These are phyloP conservation scores for Tulasnella calospora DNA, from an alignment of 768 basidiomycete genomes.

Conservation along the genomic window DNA sequence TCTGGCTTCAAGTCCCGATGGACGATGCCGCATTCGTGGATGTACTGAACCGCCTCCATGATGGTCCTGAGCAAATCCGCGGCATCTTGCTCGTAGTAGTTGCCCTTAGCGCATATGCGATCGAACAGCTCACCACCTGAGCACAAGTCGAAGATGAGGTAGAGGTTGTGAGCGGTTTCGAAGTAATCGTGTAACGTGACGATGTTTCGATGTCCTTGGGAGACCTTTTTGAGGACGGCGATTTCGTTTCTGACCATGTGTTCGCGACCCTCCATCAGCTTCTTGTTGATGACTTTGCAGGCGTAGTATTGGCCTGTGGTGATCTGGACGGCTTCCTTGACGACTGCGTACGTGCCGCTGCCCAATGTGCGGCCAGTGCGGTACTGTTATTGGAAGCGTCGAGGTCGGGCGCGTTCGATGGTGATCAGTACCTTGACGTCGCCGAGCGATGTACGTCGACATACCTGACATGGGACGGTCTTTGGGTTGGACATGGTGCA, in stretches of 20 bases:
- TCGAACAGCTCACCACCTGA: conserved; percentile 99
- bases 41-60: conserved; percentile 80
- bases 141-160: conserved; percentile 94
- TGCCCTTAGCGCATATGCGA: conserved; percentile 94
- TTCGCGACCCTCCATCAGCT: conserved; percentile 95
- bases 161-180: conserved; percentile 91
- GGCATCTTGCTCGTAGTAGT: conserved; percentile 94
- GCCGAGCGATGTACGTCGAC: conserved; percentile 17
- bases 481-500: conserved; percentile 32
- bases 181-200: conserved; percentile 96
- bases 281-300: conserved; percentile 99
- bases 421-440: neutral
- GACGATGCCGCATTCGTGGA: conserved; percentile 88
- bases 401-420: neutral
- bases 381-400: conserved; percentile 47
- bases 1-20: conserved; percentile 97
- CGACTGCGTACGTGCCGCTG: conserved; percentile 91
- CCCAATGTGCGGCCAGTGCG: conserved; percentile 83
- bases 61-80: conserved; percentile 83
- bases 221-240: conserved; percentile 86
- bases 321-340: conserved; percentile 92
- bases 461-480: conserved; percentile 49
- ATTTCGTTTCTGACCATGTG: conserved; percentile 99
- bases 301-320: conserved; percentile 92
- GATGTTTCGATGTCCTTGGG: conserved; percentile 83